Evolutionary conservation across 2,329 filamentous ascomycete genomes (phyloP).

Genomic region (Diaporthe amygdali): DNA sequence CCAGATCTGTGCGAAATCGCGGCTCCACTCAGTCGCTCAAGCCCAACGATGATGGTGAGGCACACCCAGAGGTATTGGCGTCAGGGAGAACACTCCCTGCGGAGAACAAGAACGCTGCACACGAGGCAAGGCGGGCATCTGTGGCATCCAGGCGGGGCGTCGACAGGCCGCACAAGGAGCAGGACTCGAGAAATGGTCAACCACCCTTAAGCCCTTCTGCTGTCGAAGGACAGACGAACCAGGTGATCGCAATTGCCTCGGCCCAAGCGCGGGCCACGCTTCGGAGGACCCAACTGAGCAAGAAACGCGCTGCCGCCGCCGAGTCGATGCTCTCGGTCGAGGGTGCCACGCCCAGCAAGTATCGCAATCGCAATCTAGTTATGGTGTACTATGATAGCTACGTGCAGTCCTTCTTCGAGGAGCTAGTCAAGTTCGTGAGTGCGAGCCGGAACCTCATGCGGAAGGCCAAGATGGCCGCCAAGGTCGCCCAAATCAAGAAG

Average conservation of each 20-base stretch:
- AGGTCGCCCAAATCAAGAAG: constrained; percentile 69
- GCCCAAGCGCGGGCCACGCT: constrained; percentile 52
- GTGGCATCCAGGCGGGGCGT: constrained; percentile 3
- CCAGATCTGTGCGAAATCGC: constrained; percentile 34
- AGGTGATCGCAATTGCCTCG: constrained; percentile 51
- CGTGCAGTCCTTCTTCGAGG: constrained; percentile 82
- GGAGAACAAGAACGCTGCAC: background rate
- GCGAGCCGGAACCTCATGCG: constrained; percentile 82
- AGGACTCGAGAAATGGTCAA: constrained; percentile 27
- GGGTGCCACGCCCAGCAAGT: constrained; percentile 52
- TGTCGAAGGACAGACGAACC: constrained; percentile 46
- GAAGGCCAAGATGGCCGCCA: constrained; percentile 84
- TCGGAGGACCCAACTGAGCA: constrained; percentile 53
- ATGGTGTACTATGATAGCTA: constrained; percentile 93
- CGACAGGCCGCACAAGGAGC: constrained; percentile 15
- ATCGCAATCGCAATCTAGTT: constrained; percentile 75
- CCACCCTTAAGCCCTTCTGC: constrained; percentile 42
- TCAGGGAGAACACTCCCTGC: background rate
- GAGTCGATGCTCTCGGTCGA: constrained; percentile 59
- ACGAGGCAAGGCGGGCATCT: constrained; percentile 13
- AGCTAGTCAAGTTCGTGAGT: constrained; percentile 81
- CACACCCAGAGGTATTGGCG: constrained; percentile 2
- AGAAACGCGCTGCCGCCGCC: constrained; percentile 29
- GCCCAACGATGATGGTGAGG: constrained; percentile 30
- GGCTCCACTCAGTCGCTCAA: constrained; percentile 34